Evolutionary conservation across 2,329 filamentous ascomycete genomes (phyloP).

Genomic region (Apiospora arundinis): DNA sequence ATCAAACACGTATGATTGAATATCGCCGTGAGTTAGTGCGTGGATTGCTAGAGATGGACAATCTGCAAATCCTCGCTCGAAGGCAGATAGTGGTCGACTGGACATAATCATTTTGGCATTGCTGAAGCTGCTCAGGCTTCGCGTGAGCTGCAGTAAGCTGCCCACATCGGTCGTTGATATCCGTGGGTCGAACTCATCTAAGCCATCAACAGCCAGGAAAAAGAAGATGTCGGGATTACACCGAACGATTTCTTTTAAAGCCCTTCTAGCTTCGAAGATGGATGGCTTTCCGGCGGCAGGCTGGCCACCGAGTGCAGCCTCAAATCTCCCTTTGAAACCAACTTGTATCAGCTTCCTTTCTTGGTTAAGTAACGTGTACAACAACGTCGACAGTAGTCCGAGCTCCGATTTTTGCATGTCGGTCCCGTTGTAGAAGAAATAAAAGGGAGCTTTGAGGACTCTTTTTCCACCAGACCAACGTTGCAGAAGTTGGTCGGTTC

Average conservation of each 20-base stretch:
- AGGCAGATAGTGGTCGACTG: slow-evolving; percentile 30
- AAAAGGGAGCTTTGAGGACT: slow-evolving; percentile 29
- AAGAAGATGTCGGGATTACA: slow-evolving; percentile 25
- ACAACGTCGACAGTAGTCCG: slow-evolving; percentile 30
- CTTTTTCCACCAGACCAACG: slow-evolving; percentile 26
- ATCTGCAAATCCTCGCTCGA: slow-evolving; percentile 26
- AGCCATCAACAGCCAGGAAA: slow-evolving; percentile 33
- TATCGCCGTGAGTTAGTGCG: slow-evolving; percentile 30
- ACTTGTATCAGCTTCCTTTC: slow-evolving; percentile 27
- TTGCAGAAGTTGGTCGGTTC: slow-evolving; percentile 28
- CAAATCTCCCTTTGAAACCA: background rate
- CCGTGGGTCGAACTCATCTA: slow-evolving; percentile 34
- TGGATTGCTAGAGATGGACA: slow-evolving; percentile 29
- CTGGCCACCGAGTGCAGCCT: background rate
- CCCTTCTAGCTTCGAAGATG: slow-evolving; percentile 27
- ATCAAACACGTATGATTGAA: slow-evolving; percentile 28
- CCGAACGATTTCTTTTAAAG: slow-evolving; percentile 25
- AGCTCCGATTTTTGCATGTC: slow-evolving; percentile 32
- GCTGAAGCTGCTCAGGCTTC: slow-evolving; percentile 16
- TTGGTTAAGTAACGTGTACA: slow-evolving; percentile 28
- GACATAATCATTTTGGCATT: slow-evolving; percentile 33
- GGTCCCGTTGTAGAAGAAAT: slow-evolving; percentile 31
- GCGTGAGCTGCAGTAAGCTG: slow-evolving; percentile 28
- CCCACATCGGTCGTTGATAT: slow-evolving; percentile 27
- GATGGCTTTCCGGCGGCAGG: background rate